Base-by-base conservation (phyloP, 106 monocot species). In the Allium fistulosum region DNA sequence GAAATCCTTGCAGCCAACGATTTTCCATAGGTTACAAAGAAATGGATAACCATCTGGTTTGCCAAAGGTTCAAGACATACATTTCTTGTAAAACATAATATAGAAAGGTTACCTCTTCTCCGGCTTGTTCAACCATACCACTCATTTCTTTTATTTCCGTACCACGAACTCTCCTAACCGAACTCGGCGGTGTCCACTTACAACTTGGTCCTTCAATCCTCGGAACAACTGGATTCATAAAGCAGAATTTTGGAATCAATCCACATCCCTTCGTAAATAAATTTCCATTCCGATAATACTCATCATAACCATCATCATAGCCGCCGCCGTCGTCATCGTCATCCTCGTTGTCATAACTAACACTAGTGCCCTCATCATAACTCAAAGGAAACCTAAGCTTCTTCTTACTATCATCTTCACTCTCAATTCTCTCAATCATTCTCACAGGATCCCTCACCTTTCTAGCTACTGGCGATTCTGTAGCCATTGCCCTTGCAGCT, bases 401-500 rank as follows among this genome's bases (percentile, higher is more conserved):
- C 60, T 76, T 17, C 6, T 26, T 14, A 55, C 53, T 3, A 55
- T 55, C 15, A 0, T 63, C 72, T 47, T 72, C 73, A 51, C 58
- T 64, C 57, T 55, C 64, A 62, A 28, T 16, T 62, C 62, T 67
- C 26, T 75, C 61, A 1, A 65, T 17, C 65, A 15, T 26, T 52
- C 4, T 37, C 2, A 26, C n/a, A 13, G 58, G 49, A 48, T 61
- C 63, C 12, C 46, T 3, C 0, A 71, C 14, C 18, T 67, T 55
- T 2, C 10, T 48, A 26, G 57, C 26, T 17, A 71, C 67, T n/a
- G 80, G 63, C 8, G 75, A 78, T 26, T 50, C 80, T 6, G 67
- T 47, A 0, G 78, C 82, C 82, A 82, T 53, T 12, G 86, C 86
- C 76, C 78, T 79, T 9, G 86, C 86, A 1, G 89, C 89, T 4